Conservation (phyloP, 768 basidiomycete genomes). For the Floccularia luteovirens region DNA sequence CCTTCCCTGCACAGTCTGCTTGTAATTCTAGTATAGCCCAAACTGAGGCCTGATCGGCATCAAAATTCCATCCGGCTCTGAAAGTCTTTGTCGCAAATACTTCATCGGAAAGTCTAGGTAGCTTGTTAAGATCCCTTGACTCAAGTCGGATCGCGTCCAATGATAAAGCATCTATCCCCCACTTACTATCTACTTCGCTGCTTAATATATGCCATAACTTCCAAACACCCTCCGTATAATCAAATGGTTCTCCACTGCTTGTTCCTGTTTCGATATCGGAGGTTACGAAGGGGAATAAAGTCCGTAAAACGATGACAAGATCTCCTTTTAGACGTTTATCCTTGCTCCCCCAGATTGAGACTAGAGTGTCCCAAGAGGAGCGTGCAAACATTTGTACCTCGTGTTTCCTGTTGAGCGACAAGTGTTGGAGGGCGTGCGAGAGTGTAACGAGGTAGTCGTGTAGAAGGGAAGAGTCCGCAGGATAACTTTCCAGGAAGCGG, state of each 20-base stretch:
- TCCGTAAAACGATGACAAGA: conserved; percentile 63
- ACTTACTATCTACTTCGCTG: conserved; percentile 54
- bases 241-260: conserved; percentile 17
- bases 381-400: conserved; percentile 55
- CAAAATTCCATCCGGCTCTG: conserved; percentile 68
- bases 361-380: conserved; percentile 53
- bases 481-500: conserved; percentile 58
- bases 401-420: conserved; percentile 68
- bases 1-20: conserved; percentile 70
- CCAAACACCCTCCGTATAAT: conserved; percentile 39
- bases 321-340: conserved; percentile 72
- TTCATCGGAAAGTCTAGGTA: conserved; percentile 10
- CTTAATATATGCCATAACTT: conserved; percentile 50
- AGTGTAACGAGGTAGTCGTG: conserved; percentile 66
- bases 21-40: conserved; percentile 80
- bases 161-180: conserved; percentile 59
- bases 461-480: conserved; percentile 72
- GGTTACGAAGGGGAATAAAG: conserved; percentile 66
- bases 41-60: conserved; percentile 55
- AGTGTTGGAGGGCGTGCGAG: conserved; percentile 59
- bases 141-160: conserved; percentile 61
- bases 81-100: conserved; percentile 64
- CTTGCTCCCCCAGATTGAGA: conserved; percentile 75
- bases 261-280: conserved; percentile 19
- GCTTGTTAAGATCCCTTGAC: conserved; percentile 13